Base-by-base conservation (phyloP, 2,329 filamentous ascomycete species). In the Diaporthe australafricana region DNA sequence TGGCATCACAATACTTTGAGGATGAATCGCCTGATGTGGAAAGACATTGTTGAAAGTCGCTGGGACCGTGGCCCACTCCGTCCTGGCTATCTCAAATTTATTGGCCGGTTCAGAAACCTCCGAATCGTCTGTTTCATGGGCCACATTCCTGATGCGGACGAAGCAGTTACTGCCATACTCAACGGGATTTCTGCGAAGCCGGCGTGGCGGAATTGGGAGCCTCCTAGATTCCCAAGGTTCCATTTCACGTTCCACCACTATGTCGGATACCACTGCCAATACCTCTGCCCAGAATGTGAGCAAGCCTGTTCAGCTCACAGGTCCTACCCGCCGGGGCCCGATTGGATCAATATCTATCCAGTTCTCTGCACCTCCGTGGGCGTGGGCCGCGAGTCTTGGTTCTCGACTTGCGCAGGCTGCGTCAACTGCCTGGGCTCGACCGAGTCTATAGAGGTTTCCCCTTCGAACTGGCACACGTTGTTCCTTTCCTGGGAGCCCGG, bases 31-130 rank as follows among this genome's bases (percentile, higher is more conserved):
- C 27, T n/a, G 14, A 4, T 45, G 25, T 62, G 56, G 56, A 62
- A 47, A 16, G 56, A 62, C 42, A 62, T 62, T n/a, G 56, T 62
- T 1, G 56, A 62, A 4, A 62, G 25, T 7, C 40, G 56, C 1
- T 62, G 25, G 56, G 56, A 62, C 17, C 56, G 40, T 20, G 56
- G 56, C 1, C 40, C 40, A 1, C 40, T 2, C 5, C 27, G 17
- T 4, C 56, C 56, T 14, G 56, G 56, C 56, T 62, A 62, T 32
- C 56, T 62, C 56, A 62, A 45, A 25, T 62, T 62, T 17, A 62
- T 62, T 11, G 56, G 56, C 38, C 38, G 40, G 40, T 62, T 62
- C 56, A 62, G 56, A 40, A 62, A 62, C 25, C 12, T 62, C 1
- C 25, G 17, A 47, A 47, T 62, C 40, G 56, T 62, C 17, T 62